phyloP scores from a whole-genome alignment of 495 filamentous ascomycete genomes.

The Astrothelium subdiscretum region DNA sequence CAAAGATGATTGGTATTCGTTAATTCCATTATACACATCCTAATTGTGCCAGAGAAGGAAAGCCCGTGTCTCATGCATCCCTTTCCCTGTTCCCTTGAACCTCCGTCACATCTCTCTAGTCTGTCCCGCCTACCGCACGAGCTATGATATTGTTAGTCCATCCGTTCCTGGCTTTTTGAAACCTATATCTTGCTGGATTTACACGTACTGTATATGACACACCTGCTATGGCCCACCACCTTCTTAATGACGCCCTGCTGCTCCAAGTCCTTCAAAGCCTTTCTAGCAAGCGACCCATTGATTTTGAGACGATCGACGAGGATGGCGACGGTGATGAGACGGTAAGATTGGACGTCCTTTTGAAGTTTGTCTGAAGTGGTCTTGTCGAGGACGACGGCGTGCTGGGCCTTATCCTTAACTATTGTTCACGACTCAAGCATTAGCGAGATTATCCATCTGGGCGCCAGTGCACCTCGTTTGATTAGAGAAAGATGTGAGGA shows the following conservation, averaged over 20 bases:
- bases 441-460: conserved; percentile 19
- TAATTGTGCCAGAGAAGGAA: neutral
- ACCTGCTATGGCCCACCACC: conserved; percentile 89
- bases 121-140: conserved; percentile 6
- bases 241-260: conserved; percentile 98
- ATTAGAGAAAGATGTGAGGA: conserved; percentile 11
- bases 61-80: neutral
- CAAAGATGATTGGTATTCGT: neutral
- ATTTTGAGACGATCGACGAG: conserved; percentile 99
- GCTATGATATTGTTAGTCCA: conserved; percentile 1
- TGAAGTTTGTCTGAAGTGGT: conserved; percentile 62
- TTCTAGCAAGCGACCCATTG: conserved; percentile 91
- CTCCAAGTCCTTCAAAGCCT: conserved; percentile 86
- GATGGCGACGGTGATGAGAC: conserved; percentile 95
- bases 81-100: neutral
- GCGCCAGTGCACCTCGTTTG: conserved; percentile 9
- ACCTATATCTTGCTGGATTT: neutral
- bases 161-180: neutral
- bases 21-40: neutral
- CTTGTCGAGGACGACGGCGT: conserved; percentile 74
- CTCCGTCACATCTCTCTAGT: neutral
- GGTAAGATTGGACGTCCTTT: conserved; percentile 99
- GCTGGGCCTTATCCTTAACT: conserved; percentile 99
- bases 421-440: conserved; percentile 14
- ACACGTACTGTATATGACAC: conserved; percentile 94